A percentile compares a stretch with the other conserved stretches of the same genome.
These are phyloP conservation scores for Penstemon barbatus DNA, from an alignment of 257 asterid species.

Conservation along the genomic window DNA sequence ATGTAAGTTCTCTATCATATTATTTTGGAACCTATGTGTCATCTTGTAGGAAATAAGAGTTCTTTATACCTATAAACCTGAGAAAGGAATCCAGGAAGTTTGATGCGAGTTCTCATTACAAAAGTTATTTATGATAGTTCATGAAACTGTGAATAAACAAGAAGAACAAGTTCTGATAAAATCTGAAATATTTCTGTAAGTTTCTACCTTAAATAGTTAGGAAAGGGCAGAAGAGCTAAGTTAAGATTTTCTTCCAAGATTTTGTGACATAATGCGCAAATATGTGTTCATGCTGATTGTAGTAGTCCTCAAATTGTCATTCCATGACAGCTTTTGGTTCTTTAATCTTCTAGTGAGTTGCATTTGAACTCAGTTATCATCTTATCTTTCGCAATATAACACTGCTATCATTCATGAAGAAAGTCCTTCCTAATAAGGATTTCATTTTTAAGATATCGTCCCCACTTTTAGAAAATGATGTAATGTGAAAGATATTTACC, in stretches of 20 bases:
- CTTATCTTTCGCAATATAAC: background rate
- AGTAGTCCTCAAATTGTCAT: slow-evolving; percentile 20
- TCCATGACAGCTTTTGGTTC: slow-evolving; percentile 1
- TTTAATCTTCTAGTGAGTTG: background rate
- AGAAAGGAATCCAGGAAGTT: too few species aligned
- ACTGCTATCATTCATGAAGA: background rate
- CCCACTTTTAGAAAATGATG: slow-evolving; percentile 7
- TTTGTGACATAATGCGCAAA: slow-evolving; percentile 18
- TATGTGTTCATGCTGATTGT: slow-evolving; percentile 14
- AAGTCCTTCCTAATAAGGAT: background rate
- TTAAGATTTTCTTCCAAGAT: background rate
- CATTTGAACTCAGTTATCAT: background rate
- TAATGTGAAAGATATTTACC: background rate
- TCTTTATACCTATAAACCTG: too few species aligned
- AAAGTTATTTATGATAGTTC: too few species aligned
- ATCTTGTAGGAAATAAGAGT: too few species aligned
- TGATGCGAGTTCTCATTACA: too few species aligned
- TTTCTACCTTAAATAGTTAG: background rate
- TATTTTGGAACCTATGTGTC: too few species aligned
- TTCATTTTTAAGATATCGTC: slow-evolving; percentile 13
- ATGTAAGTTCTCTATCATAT: too few species aligned
- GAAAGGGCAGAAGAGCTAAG: slow-evolving; percentile 7
- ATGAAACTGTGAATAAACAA: too few species aligned
- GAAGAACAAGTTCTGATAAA: background rate
- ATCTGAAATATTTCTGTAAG: background rate